phyloP scores from a whole-genome alignment of 2,329 filamentous ascomycete species.

The Diaporthe amygdali region DNA sequence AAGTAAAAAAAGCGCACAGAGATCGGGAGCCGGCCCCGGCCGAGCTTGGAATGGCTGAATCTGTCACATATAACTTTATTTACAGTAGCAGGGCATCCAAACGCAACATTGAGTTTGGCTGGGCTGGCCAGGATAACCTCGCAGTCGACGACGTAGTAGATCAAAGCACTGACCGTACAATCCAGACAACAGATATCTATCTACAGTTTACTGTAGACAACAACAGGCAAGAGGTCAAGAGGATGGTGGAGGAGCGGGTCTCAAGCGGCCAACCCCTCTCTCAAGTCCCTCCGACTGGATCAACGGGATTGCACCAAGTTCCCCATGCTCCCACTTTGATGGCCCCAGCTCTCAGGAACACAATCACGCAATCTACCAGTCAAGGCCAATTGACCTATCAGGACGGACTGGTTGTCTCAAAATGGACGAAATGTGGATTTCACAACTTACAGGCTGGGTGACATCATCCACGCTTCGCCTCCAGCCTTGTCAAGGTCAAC shows the following conservation, averaged over 20 bases:
- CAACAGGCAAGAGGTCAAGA: neutral
- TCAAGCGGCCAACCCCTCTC: neutral
- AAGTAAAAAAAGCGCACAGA: neutral
- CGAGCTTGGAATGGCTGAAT: neutral
- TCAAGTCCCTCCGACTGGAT: neutral
- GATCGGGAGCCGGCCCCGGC: neutral
- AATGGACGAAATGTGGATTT: neutral
- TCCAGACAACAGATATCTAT: neutral
- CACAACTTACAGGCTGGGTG: neutral
- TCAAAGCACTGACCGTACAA: neutral
- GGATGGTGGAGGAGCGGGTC: neutral
- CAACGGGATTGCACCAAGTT: neutral
- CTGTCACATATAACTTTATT: too few relatives aligned
- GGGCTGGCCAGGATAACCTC: neutral
- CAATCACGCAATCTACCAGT: constrained; percentile 19
- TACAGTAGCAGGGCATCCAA: neutral
- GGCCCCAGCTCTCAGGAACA: neutral
- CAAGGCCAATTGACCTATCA: constrained; percentile 21
- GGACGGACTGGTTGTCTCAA: neutral
- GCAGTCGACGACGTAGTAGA: constrained; percentile 5
- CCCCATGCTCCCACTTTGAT: neutral
- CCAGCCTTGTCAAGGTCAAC: neutral
- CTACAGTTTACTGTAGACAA: neutral
- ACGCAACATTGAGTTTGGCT: neutral
- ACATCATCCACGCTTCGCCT: constrained; percentile 12